Base-by-base conservation (phyloP, 2,329 filamentous ascomycete genomes). In the Fusarium sp. region DNA sequence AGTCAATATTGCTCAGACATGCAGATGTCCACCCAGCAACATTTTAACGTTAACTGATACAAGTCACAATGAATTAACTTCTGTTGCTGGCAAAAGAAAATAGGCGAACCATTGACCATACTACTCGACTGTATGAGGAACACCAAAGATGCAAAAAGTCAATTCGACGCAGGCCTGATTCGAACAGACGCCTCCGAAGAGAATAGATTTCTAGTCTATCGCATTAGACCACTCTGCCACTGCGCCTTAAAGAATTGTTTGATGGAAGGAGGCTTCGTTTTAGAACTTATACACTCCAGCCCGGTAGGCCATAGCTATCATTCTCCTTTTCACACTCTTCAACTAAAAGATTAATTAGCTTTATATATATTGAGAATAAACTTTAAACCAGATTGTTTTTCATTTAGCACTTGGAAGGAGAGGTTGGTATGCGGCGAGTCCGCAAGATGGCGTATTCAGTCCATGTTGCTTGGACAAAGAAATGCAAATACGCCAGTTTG, bases 161-260 rank as follows among this genome's bases (percentile, higher is more conserved):
- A 70, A 67, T 43, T 22, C 72, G 70, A 74, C 72, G 64, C 66
- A 63, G 72, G 70, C 72, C 72, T 75, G 72, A 74, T 74, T 75
- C 68, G 72, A 74, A 75, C 72, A 75, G 72, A 75, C 72, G 72
- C 72, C 68, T 69, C 72, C 72, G 72, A 74, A 25, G 72, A 69
- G 68, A 74, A 70, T 70, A 75, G 72, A 75, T 74, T 75, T 74
- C 72, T 74, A 74, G 72, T 74, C 72, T 75, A 70, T 70, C 72
- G 72, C 72, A 75, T 74, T 74, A 74, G 72, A 74, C 72, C 72
- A 74, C 72, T 74, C 72, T 75, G 72, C 72, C 72, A 74, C 72
- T 63, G 66, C 64, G 72, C 72, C 72, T 72, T 47, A 16, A 2
- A 7, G 64, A 50, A 66, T 67, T 70, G 34, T 38, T 38, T 38